A percentile compares a stretch with the other conserved stretches of the same genome.
Evolutionary conservation across 2,329 filamentous ascomycete species (phyloP).

Genomic region (Mollisiaceae sp.): DNA sequence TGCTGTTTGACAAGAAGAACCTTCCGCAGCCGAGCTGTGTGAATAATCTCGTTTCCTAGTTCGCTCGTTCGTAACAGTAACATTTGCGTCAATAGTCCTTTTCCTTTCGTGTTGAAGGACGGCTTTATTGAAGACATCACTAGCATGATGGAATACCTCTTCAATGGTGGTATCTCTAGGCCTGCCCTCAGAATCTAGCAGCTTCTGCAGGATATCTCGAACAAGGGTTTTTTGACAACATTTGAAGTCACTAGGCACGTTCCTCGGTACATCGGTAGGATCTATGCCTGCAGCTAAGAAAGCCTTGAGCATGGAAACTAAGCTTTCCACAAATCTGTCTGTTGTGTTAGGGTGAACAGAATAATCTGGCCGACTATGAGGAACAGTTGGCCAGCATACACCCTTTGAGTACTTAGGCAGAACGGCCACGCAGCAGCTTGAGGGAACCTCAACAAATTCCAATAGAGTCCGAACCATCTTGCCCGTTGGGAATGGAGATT

Average conservation of each 20-base stretch:
- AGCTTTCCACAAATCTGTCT: not conserved
- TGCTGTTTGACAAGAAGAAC: not conserved
- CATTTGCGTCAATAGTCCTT: not conserved
- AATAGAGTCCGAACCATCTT: not conserved
- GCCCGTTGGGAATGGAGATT: not conserved
- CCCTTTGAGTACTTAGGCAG: slow-evolving; percentile 2
- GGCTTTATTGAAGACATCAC: not conserved
- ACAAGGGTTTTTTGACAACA: not conserved
- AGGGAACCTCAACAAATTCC: not conserved
- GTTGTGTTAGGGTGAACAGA: not conserved
- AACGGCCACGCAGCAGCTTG: not conserved
- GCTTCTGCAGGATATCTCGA: not conserved
- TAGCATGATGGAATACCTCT: not conserved
- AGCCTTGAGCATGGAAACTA: not conserved
- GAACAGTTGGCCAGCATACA: slow-evolving; percentile 1
- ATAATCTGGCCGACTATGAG: not conserved
- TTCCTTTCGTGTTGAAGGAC: not conserved
- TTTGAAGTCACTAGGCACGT: not conserved
- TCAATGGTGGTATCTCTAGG: not conserved
- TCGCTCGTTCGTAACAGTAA: not conserved
- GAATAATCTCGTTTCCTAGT: not conserved
- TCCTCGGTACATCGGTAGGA: not conserved
- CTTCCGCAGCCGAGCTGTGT: not conserved
- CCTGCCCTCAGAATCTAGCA: not conserved
- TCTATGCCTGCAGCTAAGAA: not conserved